Percentiles rank a stretch among this genome's conserved stretches.
These are phyloP conservation scores for Echites panduratus DNA, from an alignment of 257 asterid species.

Conservation along the genomic window DNA sequence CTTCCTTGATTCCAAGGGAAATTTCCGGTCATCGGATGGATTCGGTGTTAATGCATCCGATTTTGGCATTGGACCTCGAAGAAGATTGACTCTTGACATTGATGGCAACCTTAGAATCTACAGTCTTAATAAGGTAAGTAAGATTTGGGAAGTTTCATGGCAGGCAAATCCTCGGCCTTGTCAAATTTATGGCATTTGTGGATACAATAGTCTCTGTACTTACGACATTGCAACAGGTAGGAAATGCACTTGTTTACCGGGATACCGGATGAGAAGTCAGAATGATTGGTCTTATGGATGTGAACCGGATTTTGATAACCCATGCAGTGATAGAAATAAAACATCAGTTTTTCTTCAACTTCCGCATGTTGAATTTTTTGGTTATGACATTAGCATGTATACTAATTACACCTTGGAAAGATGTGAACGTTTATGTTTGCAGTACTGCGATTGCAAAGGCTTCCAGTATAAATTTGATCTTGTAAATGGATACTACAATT, in stretches of 20 bases:
- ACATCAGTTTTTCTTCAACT: slow-evolving; percentile 14
- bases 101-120: slow-evolving; percentile 36
- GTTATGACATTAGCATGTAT: slow-evolving; percentile 25
- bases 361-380: slow-evolving; percentile 28
- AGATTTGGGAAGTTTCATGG: slow-evolving; percentile 36
- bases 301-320: slow-evolving; percentile 18
- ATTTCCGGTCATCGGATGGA: slow-evolving; percentile 19
- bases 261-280: slow-evolving; percentile 21
- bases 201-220: slow-evolving; percentile 28
- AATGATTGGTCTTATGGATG: slow-evolving; percentile 41
- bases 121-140: slow-evolving; percentile 17
- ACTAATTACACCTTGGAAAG: slow-evolving; percentile 14
- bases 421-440: slow-evolving; percentile 23
- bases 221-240: slow-evolving; percentile 11
- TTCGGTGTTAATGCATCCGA: slow-evolving; percentile 16
- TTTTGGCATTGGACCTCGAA: slow-evolving; percentile 13
- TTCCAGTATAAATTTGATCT: slow-evolving; percentile 19
- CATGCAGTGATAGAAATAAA: slow-evolving; percentile 11
- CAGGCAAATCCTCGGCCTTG: slow-evolving; percentile 21
- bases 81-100: slow-evolving; percentile 25
- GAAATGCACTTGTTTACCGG: slow-evolving; percentile 41
- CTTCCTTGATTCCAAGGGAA: slow-evolving; percentile 18
- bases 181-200: slow-evolving; percentile 34
- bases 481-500: slow-evolving; percentile 13
- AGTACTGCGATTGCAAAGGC: slow-evolving; percentile 29